Evolutionary conservation across 768 basidiomycete genomes (phyloP), one percentile per base, ranked within the genome.

Genomic region (Russula abietina): DNA sequence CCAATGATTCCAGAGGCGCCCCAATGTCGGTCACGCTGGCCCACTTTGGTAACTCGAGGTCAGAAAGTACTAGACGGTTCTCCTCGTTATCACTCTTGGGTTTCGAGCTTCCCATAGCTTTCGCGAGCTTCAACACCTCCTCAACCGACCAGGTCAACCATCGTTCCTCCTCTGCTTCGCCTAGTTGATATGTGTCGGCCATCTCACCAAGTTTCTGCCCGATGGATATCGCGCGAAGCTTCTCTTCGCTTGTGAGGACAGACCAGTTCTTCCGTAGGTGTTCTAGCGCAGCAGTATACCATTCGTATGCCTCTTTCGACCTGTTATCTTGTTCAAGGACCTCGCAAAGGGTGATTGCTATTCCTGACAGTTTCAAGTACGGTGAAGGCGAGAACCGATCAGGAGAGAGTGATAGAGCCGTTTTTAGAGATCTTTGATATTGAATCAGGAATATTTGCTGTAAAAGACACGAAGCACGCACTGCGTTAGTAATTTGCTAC

Each of bases 1-100:
- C 88, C 4, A 90, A 76, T 0, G 85, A 82, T 67, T 87, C 87
- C 38, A 89, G 76, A 1, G 87, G 87, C 11, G 86, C 84, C 22
- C 83, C 85, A 28, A 89, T 73, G 66, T 89, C 85, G 24, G 80
- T 78, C 60, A 75, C 78, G 10, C 77, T 75, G 52, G 81, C 81
- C 88, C 88, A 89, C 22, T 69, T 62, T 1, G 88, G 87, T 55
- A 88, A 67, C 16, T 78, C 77, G 24, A 89, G 74, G 57, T 83
- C 82, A 1, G 80, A 64, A 50, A 72, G 61, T 32, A 69, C 69
- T 56, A 62, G 28, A 36, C 57, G n/a, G 51, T 46, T 57, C 54
- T 68, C 66, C 39, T 57, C 65, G n/a, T 63, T 65, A n/a, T 22
- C 50, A 52, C 22, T 36, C 46, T 45, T 45, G 38, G 58, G 22